A percentile compares a stretch with the other conserved stretches of the same genome.
Conservation (phyloP, 108 stramenopile genomes). For the Skeletonema grethae region DNA sequence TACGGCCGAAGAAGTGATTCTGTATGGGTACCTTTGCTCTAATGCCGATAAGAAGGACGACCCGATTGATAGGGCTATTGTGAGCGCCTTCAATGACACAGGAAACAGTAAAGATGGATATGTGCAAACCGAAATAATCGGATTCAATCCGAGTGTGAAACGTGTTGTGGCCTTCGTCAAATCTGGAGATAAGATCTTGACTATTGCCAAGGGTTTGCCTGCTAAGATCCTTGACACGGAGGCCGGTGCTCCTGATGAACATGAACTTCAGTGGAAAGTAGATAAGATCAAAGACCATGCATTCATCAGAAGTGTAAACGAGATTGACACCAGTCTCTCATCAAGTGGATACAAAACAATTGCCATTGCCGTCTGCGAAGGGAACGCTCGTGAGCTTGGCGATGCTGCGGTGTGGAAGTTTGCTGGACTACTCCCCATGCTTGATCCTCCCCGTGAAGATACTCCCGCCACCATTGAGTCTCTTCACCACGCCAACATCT, state of each 20-base stretch:
- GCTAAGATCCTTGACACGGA: slow-evolving; percentile 74
- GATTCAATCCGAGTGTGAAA: slow-evolving; percentile 67
- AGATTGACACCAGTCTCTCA: slow-evolving; percentile 41
- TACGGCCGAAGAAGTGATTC: slow-evolving; percentile 53
- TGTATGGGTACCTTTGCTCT: slow-evolving; percentile 64
- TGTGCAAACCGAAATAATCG: slow-evolving; percentile 58
- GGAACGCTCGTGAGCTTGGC: slow-evolving; percentile 53
- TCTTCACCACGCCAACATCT: slow-evolving; percentile 68
- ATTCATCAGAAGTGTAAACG: slow-evolving; percentile 26
- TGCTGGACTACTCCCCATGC: slow-evolving; percentile 82
- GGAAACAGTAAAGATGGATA: slow-evolving; percentile 23
- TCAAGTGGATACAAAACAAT: slow-evolving; percentile 76
- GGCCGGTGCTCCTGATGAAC: slow-evolving; percentile 65
- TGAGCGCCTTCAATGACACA: slow-evolving; percentile 44
- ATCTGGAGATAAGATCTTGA: slow-evolving; percentile 29
- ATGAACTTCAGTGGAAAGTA: slow-evolving; percentile 78
- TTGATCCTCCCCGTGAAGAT: slow-evolving; percentile 84
- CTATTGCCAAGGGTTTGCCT: slow-evolving; percentile 78
- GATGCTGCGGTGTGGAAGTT: slow-evolving; percentile 60
- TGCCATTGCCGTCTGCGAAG: slow-evolving; percentile 58
- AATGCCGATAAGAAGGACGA: slow-evolving; percentile 87
- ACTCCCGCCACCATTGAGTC: slow-evolving; percentile 74
- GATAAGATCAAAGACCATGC: slow-evolving; percentile 29
- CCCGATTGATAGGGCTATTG: slow-evolving; percentile 81
- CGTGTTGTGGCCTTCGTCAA: slow-evolving; percentile 66